Base-by-base conservation (phyloP, 805 yeast species). In the Saccharomycopsis synnaedendra region DNA sequence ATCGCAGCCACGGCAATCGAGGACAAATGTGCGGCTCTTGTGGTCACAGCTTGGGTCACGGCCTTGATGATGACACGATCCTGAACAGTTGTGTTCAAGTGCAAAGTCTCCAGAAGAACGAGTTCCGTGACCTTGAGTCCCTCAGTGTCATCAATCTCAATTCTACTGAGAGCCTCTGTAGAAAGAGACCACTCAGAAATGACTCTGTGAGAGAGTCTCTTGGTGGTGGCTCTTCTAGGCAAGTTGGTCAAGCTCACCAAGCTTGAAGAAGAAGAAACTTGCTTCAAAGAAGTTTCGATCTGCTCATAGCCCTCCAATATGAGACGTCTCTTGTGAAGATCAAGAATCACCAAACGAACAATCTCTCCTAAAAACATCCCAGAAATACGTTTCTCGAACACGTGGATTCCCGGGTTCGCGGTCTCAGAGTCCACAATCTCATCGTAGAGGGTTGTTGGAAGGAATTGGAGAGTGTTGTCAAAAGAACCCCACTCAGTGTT, bases 401-500 rank as follows among this genome's bases (percentile, higher is more conserved):
- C 75, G 63, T 93, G 97, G 68, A 69, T 85, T 5, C 94, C 94
- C 38, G 78, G 80, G 63, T 90, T 90, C 7, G 93, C 74, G 29
- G 96, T 84, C 54, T 70, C 72, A 32, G 67, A 62, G 62, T 90
- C 95, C 55, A 90, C 78, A 31, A 66, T 69, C 43, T 67, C 64
- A 67, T 90, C 98, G 62, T 80, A 89, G 51, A 77, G 75, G 3
- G 95, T 85, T 43, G 70, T 74, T 51, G 97, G 97, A 54, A 90
- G 70, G 39, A 79, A 69, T 55, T 76, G 71, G 52, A 88, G 71
- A 28, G 77, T 80, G 60, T 90, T 90, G 65, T 90, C 97, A 59
- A 89, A 90, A 40, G 96, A 87, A 54, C 97, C 97, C 96, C 97
- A 93, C 66, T 93, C 98, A 42, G 96, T 89, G 68, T 89, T 89